Conservation (phyloP, 176 grass and related monocot species). For the Echinochloa phyllopogon region DNA sequence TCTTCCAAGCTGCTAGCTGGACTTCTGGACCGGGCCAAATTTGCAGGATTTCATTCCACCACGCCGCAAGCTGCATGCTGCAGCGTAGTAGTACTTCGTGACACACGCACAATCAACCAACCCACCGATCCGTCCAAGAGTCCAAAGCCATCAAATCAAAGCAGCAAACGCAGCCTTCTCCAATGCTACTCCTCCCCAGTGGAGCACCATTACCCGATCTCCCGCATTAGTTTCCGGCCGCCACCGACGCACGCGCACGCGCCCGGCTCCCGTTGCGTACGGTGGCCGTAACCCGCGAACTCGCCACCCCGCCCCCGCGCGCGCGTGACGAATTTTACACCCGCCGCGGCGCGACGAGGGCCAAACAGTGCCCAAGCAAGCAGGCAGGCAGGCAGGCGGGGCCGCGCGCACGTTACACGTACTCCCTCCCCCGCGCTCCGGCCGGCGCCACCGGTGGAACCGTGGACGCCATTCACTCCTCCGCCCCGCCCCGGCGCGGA, state of each 20-base stretch:
- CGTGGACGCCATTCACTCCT: background rate
- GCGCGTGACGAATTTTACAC: slow-evolving; percentile 21
- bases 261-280: background rate
- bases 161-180: no score
- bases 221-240: background rate
- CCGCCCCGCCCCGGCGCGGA: background rate
- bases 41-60: no score
- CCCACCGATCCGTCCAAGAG: no score
- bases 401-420: background rate
- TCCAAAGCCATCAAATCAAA: no score
- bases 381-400: background rate
- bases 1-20: no score
- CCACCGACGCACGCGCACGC: background rate
- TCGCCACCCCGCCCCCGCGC: background rate
- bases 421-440: background rate
- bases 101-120: no score
- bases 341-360: background rate
- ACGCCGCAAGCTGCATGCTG: no score
- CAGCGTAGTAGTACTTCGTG: no score
- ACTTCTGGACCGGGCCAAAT: background rate
- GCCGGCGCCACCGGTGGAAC: background rate
- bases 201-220: background rate
- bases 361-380: background rate
- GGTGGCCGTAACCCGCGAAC: background rate
- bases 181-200: no score